Conservation (phyloP, 805 yeast species). For the Kazachstania kunashirensis region DNA sequence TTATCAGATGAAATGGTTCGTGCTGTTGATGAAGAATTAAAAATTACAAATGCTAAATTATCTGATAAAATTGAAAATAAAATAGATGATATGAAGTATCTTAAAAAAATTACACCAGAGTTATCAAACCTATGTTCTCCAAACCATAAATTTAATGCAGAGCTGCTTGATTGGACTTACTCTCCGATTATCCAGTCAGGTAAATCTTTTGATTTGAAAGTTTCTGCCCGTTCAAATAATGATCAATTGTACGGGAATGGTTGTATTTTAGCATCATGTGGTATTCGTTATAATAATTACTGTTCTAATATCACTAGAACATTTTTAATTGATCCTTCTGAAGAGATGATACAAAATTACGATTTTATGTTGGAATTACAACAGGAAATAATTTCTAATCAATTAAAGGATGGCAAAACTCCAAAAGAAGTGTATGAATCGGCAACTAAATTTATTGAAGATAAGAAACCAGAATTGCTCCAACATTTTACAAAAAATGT, state of each 20-base stretch:
- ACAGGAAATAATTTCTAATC: conserved; percentile 42
- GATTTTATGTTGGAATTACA: conserved; percentile 67
- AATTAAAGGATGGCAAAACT: conserved; percentile 56
- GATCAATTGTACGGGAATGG: conserved; percentile 60
- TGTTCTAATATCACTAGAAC: conserved; percentile 85
- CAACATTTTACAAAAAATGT: conserved; percentile 61
- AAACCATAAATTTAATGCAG: conserved; percentile 64
- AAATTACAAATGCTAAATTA: conserved; percentile 60
- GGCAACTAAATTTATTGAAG: conserved; percentile 48
- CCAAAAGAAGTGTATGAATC: conserved; percentile 61
- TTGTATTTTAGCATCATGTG: conserved; percentile 73
- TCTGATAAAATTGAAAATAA: conserved; percentile 70
- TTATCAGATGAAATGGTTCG: conserved; percentile 83
- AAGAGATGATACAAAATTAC: conserved; percentile 68
- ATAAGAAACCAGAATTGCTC: conserved; percentile 57
- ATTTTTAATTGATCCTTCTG: conserved; percentile 80
- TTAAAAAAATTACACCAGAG: conserved; percentile 44
- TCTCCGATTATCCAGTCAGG: conserved; percentile 88
- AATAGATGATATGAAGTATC: conserved; percentile 70
- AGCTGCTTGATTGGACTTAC: conserved; percentile 84
- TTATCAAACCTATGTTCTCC: conserved; percentile 25
- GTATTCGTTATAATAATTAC: conserved; percentile 78
- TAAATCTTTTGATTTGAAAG: conserved; percentile 71
- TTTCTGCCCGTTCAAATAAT: conserved; percentile 69
- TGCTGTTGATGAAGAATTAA: conserved; percentile 77